phyloP scores from a whole-genome alignment of 768 basidiomycete genomes.

The Naganishia onofrii region DNA sequence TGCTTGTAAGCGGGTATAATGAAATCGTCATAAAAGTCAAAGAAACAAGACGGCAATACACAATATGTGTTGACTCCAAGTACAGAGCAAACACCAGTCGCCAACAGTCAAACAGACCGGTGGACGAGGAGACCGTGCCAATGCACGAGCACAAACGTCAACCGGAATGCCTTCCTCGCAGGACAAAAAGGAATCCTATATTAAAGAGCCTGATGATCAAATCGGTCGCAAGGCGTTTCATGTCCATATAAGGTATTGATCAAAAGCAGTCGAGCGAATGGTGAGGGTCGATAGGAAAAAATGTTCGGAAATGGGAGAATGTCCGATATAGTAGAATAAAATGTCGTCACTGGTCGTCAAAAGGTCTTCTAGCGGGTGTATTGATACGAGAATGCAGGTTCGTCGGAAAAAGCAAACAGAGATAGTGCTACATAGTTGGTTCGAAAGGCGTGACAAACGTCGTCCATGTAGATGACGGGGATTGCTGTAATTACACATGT shows the following conservation, averaged over 20 bases:
- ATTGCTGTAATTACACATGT: not conserved
- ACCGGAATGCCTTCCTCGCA: not conserved
- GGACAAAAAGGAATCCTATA: slow-evolving; percentile 1
- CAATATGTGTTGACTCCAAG: not conserved
- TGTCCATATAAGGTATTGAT: not conserved
- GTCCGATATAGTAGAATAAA: not conserved
- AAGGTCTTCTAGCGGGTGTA: slow-evolving; percentile 19
- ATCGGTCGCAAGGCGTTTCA: not conserved
- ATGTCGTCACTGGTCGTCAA: slow-evolving; percentile 24
- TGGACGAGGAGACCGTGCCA: not conserved
- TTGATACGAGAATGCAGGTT: slow-evolving; percentile 2
- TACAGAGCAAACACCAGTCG: not conserved
- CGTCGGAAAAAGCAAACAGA: not conserved
- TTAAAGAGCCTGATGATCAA: not conserved
- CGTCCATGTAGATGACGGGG: not conserved
- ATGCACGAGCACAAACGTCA: not conserved
- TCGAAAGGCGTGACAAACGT: not conserved
- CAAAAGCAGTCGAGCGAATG: not conserved
- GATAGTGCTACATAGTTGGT: slow-evolving; percentile 16
- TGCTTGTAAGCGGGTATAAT: slow-evolving; percentile 1
- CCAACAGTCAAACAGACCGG: not conserved
- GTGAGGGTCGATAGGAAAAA: not conserved
- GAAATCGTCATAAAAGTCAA: not conserved
- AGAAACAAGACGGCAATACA: not conserved
- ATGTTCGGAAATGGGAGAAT: not conserved